phyloP scores from a whole-genome alignment of 164 flowering plant genomes.

The Umbilicus rupestris region DNA sequence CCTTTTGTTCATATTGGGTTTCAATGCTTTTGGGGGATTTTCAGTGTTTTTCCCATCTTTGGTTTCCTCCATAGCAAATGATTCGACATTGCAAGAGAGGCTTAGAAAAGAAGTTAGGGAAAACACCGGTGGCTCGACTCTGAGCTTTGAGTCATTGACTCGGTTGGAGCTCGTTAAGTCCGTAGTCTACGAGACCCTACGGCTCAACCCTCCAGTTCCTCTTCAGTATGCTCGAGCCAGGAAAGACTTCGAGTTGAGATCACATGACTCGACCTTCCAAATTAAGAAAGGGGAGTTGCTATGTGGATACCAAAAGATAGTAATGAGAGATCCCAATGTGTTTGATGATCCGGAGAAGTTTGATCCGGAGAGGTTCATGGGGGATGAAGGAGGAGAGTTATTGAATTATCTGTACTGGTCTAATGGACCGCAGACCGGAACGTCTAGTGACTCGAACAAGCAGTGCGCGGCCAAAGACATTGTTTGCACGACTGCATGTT shows the following conservation, averaged over 20 bases:
- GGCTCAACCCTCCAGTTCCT: constrained; percentile 68
- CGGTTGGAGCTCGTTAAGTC: constrained; percentile 52
- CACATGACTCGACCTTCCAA: constrained; percentile 47
- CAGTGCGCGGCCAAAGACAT: constrained; percentile 75
- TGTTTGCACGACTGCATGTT: constrained; percentile 48
- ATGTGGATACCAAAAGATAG: constrained; percentile 67
- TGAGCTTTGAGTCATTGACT: constrained; percentile 43
- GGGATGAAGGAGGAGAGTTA: constrained; percentile 40
- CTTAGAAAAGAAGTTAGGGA: constrained; percentile 44
- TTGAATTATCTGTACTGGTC: constrained; percentile 75
- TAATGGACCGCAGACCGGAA: constrained; percentile 76
- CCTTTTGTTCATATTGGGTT: constrained; percentile 63
- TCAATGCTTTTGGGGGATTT: constrained; percentile 85
- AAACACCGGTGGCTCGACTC: constrained; percentile 13
- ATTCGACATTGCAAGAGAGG: constrained; percentile 36
- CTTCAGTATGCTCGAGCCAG: constrained; percentile 66
- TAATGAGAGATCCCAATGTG: constrained; percentile 58
- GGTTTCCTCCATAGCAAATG: constrained; percentile 25
- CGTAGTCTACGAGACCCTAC: constrained; percentile 65
- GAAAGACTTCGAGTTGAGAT: constrained; percentile 51
- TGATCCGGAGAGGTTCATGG: constrained; percentile 45
- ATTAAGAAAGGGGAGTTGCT: constrained; percentile 75
- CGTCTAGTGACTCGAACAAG: constrained; percentile 52
- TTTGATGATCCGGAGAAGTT: constrained; percentile 63
- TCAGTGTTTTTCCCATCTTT: constrained; percentile 44